Evolutionary conservation across 176 grass and related monocot species (phyloP).

Genomic region (Neostapfia colusana): DNA sequence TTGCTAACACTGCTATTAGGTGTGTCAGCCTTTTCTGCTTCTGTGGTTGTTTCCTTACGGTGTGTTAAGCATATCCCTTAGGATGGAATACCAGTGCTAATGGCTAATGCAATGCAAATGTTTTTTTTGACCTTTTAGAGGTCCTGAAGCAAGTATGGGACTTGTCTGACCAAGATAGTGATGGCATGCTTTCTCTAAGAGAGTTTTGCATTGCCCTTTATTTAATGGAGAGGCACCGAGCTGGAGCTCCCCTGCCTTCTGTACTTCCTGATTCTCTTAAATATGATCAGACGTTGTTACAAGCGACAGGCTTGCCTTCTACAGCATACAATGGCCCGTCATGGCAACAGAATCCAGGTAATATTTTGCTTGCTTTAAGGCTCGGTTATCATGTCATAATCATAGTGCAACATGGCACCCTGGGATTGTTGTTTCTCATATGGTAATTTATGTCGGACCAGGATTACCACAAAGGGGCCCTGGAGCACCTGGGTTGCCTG

Average conservation of each 20-base stretch:
- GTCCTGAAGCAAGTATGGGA: conserved; percentile 97
- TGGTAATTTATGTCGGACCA: conserved; percentile 42
- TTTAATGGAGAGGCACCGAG: conserved; percentile 92
- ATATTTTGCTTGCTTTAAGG: conserved; percentile 14
- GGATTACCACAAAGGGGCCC: conserved; percentile 55
- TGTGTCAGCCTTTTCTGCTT: conserved; percentile 19
- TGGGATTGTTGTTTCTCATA: conserved; percentile 35
- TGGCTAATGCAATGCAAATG: conserved; percentile 37
- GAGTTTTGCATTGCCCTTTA: conserved; percentile 97
- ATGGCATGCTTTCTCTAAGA: conserved; percentile 98
- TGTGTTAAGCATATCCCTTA: not conserved
- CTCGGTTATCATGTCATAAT: conserved; percentile 22
- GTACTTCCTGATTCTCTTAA: conserved; percentile 73
- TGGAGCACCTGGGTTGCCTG: conserved; percentile 52
- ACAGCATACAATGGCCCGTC: conserved; percentile 63
- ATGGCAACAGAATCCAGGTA: conserved; percentile 83
- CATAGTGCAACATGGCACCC: not conserved
- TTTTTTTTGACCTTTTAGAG: conserved; percentile 53
- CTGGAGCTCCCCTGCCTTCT: conserved; percentile 73
- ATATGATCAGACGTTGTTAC: conserved; percentile 76
- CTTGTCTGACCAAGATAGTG: conserved; percentile 98
- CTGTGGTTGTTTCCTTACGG: conserved; percentile 19
- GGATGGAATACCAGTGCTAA: conserved; percentile 18
- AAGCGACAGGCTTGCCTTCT: conserved; percentile 81
- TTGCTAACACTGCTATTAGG: not conserved